Evolutionary conservation across 2,329 filamentous ascomycete species (phyloP), one percentile per base, ranked within the genome.

Genomic region (Pseudopithomyces maydicus): DNA sequence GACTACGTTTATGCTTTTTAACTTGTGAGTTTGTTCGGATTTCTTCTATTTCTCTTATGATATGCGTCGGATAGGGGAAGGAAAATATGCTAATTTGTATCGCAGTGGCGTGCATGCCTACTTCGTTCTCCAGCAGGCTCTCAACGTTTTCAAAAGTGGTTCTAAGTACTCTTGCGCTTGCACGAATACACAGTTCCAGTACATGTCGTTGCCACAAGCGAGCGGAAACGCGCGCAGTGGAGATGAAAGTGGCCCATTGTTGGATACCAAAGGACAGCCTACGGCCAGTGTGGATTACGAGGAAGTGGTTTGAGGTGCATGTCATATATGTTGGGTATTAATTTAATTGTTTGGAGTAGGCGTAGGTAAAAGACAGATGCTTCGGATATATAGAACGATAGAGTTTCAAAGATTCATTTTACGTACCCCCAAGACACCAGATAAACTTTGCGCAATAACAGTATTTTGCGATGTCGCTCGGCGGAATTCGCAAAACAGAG

Each of bases 151-250:
- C 0, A 20, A 47, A 11, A 54, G 61, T 1, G 63, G 62, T 2
- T 35, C 56, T n/a, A 57, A 39, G 7, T 68, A 62, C 39, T 63
- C 66, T 0, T 49, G 42, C 5, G 65, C 63, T 2, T 73, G 71
- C n/a, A n/a, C n/a, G n/a, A n/a, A n/a, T 45, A 65, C 70, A 20
- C 65, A 71, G 29, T 72, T 68, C 55, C 66, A 67, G 35, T 58
- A 63, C 38, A 49, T 52, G 1, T 56, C 64, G 4, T 64, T 71
- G 23, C 56, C 58, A 3, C 52, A 35, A 20, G 35, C 26, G 5
- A 45, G 45, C 14, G 42, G 60, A 23, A 62, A 59, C 17, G 51
- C 64, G 7, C 50, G 42, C 1, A 22, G 15, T 1, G 63, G 54
- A 3, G 2, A 19, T 6, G 55, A 41, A 5, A 10, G 51, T 36